These are phyloP conservation scores for Botryotinia narcissicola DNA, from an alignment of 2,329 filamentous ascomycete genomes.

Conservation along the genomic window DNA sequence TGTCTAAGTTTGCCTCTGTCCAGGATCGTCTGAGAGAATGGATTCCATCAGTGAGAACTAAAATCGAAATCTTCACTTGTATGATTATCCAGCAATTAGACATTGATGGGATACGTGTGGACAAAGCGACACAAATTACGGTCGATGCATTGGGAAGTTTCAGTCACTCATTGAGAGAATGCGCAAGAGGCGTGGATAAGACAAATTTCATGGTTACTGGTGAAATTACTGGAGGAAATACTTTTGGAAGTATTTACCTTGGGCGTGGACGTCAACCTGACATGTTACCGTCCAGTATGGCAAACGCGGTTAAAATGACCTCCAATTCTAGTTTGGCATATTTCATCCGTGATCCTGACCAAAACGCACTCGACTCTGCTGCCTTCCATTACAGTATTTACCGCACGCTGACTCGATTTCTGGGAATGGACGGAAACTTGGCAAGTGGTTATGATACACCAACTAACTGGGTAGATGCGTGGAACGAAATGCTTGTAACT, in stretches of 20 bases:
- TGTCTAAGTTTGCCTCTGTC: slow-evolving; percentile 64
- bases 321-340: slow-evolving; percentile 44
- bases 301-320: slow-evolving; percentile 48
- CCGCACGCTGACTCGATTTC: slow-evolving; percentile 57
- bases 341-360: slow-evolving; percentile 52
- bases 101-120: slow-evolving; percentile 64
- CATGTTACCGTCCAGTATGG: slow-evolving; percentile 48
- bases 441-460: slow-evolving; percentile 53
- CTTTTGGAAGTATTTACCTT: slow-evolving; percentile 59
- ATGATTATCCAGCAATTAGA: slow-evolving; percentile 62
- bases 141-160: slow-evolving; percentile 60
- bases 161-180: slow-evolving; percentile 54
- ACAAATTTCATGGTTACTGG: slow-evolving; percentile 63
- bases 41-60: slow-evolving; percentile 55
- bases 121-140: slow-evolving; percentile 64
- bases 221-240: slow-evolving; percentile 62
- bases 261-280: slow-evolving; percentile 58
- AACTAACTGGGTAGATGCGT: slow-evolving; percentile 51
- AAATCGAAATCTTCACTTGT: slow-evolving; percentile 60
- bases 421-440: slow-evolving; percentile 56
- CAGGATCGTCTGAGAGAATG: slow-evolving; percentile 67
- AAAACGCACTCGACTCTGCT: slow-evolving; percentile 55
- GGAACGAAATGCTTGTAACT: slow-evolving; percentile 55
- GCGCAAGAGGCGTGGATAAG: slow-evolving; percentile 56
- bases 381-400: slow-evolving; percentile 66